Evolutionary conservation across 2,329 filamentous ascomycete genomes (phyloP), one percentile per base, ranked within the genome.

Genomic region (Clonostachys rosea): DNA sequence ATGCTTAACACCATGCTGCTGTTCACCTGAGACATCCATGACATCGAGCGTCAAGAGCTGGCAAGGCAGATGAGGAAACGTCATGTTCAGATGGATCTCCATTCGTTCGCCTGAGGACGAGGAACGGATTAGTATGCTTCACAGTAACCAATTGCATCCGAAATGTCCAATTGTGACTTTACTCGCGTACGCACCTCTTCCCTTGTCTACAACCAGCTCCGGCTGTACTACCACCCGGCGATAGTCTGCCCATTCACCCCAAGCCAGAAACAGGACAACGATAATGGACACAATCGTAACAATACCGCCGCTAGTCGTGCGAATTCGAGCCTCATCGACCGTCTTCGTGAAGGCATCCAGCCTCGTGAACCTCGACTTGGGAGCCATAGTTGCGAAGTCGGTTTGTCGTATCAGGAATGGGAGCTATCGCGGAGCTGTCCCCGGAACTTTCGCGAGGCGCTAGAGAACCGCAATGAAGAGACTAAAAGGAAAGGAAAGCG

Each of bases 281-380:
- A 99, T 66, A 59, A 99, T 75, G 50, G 91, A 96, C 55, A 86
- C 79, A 59, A 99, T 91, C 47, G 94, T 99, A 60, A 99, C 90
- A 57, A 99, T 83, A 56, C 94, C 94, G 55, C 94, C 94, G 4
- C 91, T 96, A 7, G 91, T 96, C 34, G 94, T 99, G 60, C 95
- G 87, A 64, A 99, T 84, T 59, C 94, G 84, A 56, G 95, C 94
- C 83, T 99, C 94, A 68, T 99, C 94, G 58, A 99, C 94, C 12
- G 94, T 99, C 73, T 99, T 99, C 45, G 92, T 96, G 67, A 99
- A 99, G 78, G 94, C 94, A 70, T 99, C 94, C 54, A 99, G 89
- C 81, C 87, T 86, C 50, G 89, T 96, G 66, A 99, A 96, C 68
- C 94, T 86, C 58, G 90, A 95, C 76, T 95, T 96, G 62, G 86